Conservation (phyloP, 495 filamentous ascomycete species). For the Aspergillus bridgeri region DNA sequence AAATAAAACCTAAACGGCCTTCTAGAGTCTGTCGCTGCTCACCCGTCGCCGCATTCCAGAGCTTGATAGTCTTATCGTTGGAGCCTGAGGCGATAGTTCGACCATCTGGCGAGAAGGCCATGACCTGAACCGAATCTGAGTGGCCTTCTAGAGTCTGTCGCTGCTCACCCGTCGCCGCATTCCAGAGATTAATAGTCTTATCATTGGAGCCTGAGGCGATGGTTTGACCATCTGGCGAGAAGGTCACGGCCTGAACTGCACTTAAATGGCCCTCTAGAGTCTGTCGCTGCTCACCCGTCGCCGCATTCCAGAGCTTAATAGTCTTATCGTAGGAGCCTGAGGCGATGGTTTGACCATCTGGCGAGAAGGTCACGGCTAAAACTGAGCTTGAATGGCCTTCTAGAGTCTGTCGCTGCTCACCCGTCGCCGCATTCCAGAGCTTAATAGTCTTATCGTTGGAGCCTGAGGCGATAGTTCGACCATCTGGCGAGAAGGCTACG, state of each 20-base stretch:
- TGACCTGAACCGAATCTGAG: neutral
- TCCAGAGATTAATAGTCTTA: too few relatives aligned
- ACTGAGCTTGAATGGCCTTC: constrained; percentile 22
- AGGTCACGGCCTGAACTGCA: neutral
- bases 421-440: constrained; percentile 4
- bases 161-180: too few relatives aligned
- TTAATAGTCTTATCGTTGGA: constrained; percentile 18
- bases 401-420: constrained; percentile 7
- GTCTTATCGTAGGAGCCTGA: constrained; percentile 14
- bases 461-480: constrained; percentile 6
- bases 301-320: constrained; percentile 34
- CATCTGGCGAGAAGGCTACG: neutral
- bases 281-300: constrained; percentile 9
- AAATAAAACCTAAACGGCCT: too few relatives aligned
- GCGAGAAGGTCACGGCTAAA: constrained; percentile 10
- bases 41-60: too few relatives aligned
- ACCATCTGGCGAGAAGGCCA: constrained; percentile 1
- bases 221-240: neutral
- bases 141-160: constrained; percentile 8
- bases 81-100: too few relatives aligned
- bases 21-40: too few relatives aligned
- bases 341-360: constrained; percentile 6
- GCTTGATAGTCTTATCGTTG: too few relatives aligned
- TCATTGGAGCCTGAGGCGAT: too few relatives aligned
- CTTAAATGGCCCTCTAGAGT: constrained; percentile 16